Base-by-base conservation (phyloP, 345 rosid species). In the Citrus hindsii region DNA sequence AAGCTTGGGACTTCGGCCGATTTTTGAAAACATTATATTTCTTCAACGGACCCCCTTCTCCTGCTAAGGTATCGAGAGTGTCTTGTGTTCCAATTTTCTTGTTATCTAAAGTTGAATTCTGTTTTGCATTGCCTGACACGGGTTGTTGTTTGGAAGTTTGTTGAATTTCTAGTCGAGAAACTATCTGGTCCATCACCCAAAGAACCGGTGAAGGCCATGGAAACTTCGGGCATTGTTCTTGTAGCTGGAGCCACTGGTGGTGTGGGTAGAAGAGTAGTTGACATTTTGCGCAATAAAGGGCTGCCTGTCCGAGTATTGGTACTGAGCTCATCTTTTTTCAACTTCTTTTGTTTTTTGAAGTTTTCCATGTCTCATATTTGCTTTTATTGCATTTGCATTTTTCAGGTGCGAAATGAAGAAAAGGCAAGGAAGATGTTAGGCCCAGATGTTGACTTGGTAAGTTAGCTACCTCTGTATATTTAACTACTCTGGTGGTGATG, bases 171-270 rank as follows among this genome's bases (percentile, higher is more conserved):
- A 65, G 82, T 90, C 73, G 91, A 83, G 90, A 91, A 86, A 68
- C 80, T 93, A 53, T 87, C 90, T 10, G 82, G 90, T 83, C 82
- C 93, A 53, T 84, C 88, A 19, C 81, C 86, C 7, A 69, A 87
- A 69, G 88, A 87, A 80, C 71, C 86, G 0, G 75, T 58, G 21
- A 82, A 66, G 14, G 61, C 69, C 76, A 95, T 91, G 97, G 90
- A 82, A 64, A 79, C 86, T 78, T 76, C 92, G 28, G 93, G 87
- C 38, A 80, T 88, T 42, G 84, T 91, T 66, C 91, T 95, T 70
- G 98, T 95, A 19, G 90, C 90, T 82, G 99, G 99, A 74, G 97
- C 97, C 84, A 95, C 99, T 1, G 98, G 99, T 71, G 98, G 99
- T 78, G 98, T 95, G 19, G 99, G 99, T 75, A 92, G 89, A 84